A percentile compares a stretch with the other conserved stretches of the same genome.
These are phyloP conservation scores for Telfairia occidentalis DNA, from an alignment of 331 rosid genomes.

Conservation along the genomic window DNA sequence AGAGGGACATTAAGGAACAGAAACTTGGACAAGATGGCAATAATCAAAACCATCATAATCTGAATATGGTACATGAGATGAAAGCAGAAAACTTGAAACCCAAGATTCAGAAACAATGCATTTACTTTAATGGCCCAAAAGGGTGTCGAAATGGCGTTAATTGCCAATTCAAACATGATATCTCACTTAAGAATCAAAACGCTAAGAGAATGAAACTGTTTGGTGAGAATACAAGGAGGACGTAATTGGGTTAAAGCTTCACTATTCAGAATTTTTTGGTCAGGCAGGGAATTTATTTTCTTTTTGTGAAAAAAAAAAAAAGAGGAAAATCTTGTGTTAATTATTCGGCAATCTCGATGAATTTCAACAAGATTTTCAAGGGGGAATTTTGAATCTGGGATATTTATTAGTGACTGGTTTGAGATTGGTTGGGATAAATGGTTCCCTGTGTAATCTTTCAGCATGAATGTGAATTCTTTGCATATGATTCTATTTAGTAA, in stretches of 20 bases:
- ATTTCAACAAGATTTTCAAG: background rate
- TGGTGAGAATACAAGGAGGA: slow-evolving; percentile 24
- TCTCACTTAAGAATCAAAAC: slow-evolving; percentile 18
- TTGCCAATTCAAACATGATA: slow-evolving; percentile 51
- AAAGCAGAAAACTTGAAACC: slow-evolving; percentile 26
- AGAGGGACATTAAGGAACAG: slow-evolving; percentile 21
- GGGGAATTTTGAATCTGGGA: background rate
- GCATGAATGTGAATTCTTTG: background rate
- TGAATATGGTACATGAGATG: slow-evolving; percentile 24
- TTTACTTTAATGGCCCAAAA: slow-evolving; percentile 36
- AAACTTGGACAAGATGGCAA: slow-evolving; percentile 24
- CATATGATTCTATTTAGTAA: background rate
- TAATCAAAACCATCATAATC: slow-evolving; percentile 20
- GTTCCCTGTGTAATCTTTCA: background rate
- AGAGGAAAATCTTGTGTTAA: background rate
- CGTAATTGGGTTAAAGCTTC: background rate
- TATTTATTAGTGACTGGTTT: background rate
- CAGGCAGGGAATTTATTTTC: background rate
- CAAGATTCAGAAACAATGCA: slow-evolving; percentile 47
- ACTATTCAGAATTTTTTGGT: background rate
- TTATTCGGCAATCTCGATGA: background rate
- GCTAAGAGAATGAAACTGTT: slow-evolving; percentile 44
- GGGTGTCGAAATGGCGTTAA: slow-evolving; percentile 53
- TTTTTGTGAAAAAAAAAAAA: too few relatives aligned
- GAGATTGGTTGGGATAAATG: background rate